Evolutionary conservation across 208 protist genomes (phyloP), one percentile per base, ranked within the genome.

Genomic region (Wallacemonas sp.): DNA sequence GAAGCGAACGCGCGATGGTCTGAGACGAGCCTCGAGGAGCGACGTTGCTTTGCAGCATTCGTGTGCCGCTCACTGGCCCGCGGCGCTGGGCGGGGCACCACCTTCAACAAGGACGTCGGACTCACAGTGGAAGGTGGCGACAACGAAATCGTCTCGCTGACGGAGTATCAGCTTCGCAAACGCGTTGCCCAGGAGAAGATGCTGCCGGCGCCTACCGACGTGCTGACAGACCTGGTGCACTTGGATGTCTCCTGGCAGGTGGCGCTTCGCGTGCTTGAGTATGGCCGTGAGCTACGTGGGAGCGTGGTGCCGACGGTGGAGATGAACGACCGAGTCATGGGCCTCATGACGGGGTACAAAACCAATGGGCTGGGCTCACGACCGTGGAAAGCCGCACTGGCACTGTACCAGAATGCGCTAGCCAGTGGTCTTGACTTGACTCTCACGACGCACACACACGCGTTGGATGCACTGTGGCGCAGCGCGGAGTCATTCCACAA

Each of bases 391-490:
- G 19, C 33, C 52, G 89, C 89, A 33, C 64, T 91, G 30, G 19
- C 46, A 41, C 42, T 95, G 32, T 95, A 95, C 76, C 53, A 77
- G 19, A 0, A 54, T 17, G 64, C 76, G 15, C 36, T 75, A 17
- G 10, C 13, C 10, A 82, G 79, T 9, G 89, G 84, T 10, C 87
- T 91, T 58, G 78, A 85, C 0, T 63, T 73, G 1, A 84, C 68
- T 0, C 46, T 90, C 17, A 73, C 75, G 29, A 84, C 84, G 1
- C 84, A 95, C 70, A 74, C 85, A 2, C 71, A 80, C 41, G 89
- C 89, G 10, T 61, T 95, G 19, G 85, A 92, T 39, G 89, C 89
- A 0, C 62, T 95, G n/a, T 95, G 89, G 86, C 83, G 89, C 32
- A 73, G 85, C 38, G 80, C 59, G 0, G 85, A 91, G 34, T 66